Percentiles rank a stretch among this genome's conserved stretches.
These are phyloP conservation scores for Cyclotella cryptica DNA, from an alignment of 108 stramenopile genomes.

Conservation along the genomic window DNA sequence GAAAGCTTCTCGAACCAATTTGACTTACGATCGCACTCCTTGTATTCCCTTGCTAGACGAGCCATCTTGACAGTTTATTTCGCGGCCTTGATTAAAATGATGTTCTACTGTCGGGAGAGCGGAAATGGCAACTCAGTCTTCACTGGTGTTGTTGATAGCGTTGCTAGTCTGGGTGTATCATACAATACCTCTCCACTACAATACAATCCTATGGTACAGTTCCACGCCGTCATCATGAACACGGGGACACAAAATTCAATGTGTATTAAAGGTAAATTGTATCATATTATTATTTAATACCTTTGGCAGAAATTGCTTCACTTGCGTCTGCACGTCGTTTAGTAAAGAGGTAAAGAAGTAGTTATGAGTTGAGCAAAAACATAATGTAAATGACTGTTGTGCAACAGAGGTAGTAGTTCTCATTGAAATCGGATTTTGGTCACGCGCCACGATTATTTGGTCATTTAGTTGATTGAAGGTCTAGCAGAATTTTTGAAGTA, in stretches of 20 bases:
- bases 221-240: no score
- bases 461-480: neutral
- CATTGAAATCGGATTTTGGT: neutral
- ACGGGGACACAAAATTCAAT: no score
- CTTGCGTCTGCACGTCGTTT: neutral
- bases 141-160: neutral
- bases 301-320: no score
- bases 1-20: neutral
- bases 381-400: neutral
- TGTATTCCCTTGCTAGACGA: constrained; percentile 79
- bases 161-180: no score
- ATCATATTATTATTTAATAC: no score
- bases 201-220: no score
- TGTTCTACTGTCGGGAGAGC: neutral
- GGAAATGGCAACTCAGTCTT: neutral
- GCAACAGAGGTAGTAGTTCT: neutral
- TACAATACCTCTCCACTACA: no score
- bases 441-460: neutral
- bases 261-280: no score
- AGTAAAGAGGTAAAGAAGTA: constrained; percentile 1
- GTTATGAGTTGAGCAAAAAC: neutral
- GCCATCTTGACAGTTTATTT: constrained; percentile 52
- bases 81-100: neutral
- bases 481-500: no score
- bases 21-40: constrained; percentile 84